These are phyloP conservation scores for Hemisphaericaspora xylofermentans DNA, from an alignment of 1,139 yeast genomes.

Conservation along the genomic window DNA sequence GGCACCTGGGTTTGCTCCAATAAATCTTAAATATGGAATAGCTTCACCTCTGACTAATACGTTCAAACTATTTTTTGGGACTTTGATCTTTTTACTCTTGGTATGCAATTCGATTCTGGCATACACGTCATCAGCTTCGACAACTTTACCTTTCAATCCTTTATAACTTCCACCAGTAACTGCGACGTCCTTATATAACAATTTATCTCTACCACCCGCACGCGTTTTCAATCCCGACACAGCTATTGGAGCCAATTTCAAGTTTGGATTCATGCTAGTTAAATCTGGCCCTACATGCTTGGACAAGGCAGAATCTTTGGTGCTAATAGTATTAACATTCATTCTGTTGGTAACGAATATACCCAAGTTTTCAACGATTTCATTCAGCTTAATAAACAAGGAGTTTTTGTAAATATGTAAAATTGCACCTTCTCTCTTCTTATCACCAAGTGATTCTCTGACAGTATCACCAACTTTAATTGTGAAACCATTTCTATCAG, in stretches of 20 bases:
- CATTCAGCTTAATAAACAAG: slow-evolving; percentile 77
- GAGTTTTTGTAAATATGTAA: slow-evolving; percentile 80
- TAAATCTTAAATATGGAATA: slow-evolving; percentile 79
- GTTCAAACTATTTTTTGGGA: slow-evolving; percentile 72
- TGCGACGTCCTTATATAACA: slow-evolving; percentile 80
- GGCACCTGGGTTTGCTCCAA: slow-evolving; percentile 52
- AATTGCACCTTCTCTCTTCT: slow-evolving; percentile 80
- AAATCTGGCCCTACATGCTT: slow-evolving; percentile 64
- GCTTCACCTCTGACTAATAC: slow-evolving; percentile 67
- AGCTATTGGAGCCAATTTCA: slow-evolving; percentile 43
- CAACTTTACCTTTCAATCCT: slow-evolving; percentile 90
- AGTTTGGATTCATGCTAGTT: slow-evolving; percentile 82
- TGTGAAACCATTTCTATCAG: slow-evolving; percentile 83
- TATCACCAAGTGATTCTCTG: slow-evolving; percentile 63
- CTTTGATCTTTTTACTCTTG: slow-evolving; percentile 83
- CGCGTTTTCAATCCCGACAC: slow-evolving; percentile 57
- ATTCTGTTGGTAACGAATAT: slow-evolving; percentile 78
- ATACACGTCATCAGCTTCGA: slow-evolving; percentile 86
- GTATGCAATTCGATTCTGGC: slow-evolving; percentile 95
- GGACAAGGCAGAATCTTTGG: slow-evolving; percentile 68
- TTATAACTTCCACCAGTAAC: slow-evolving; percentile 90
- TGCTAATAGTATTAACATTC: slow-evolving; percentile 79
- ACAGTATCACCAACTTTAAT: slow-evolving; percentile 90
- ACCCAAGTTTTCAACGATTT: slow-evolving; percentile 83
- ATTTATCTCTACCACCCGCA: slow-evolving; percentile 74